Conservation (phyloP, 2,329 filamentous ascomycete species). For the Diplodia scrobiculata region DNA sequence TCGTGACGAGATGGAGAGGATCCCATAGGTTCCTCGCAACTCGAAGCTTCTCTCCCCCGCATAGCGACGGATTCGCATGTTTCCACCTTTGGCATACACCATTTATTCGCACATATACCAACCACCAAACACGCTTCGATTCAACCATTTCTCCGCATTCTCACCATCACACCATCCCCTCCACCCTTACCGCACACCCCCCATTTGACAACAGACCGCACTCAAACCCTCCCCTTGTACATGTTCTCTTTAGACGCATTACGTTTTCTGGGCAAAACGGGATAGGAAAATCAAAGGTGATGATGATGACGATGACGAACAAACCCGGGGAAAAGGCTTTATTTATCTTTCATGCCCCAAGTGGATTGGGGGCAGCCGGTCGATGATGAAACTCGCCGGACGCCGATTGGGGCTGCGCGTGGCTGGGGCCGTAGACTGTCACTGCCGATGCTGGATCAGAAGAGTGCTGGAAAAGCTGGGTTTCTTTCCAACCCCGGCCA, state of each 20-base stretch:
- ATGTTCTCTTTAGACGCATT: slow-evolving; percentile 25
- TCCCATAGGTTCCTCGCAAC: slow-evolving; percentile 47
- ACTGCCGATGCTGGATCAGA: neutral
- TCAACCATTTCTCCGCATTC: slow-evolving; percentile 6
- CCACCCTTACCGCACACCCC: neutral
- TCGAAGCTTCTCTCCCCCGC: slow-evolving; percentile 1
- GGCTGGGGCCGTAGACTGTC: neutral
- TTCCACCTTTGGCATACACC: slow-evolving; percentile 10
- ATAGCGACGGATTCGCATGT: slow-evolving; percentile 24
- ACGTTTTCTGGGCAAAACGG: slow-evolving; percentile 12
- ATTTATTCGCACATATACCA: slow-evolving; percentile 24
- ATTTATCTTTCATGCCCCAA: slow-evolving; percentile 6
- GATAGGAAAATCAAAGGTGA: slow-evolving; percentile 18
- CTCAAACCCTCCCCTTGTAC: slow-evolving; percentile 8
- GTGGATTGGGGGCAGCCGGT: slow-evolving; percentile 1
- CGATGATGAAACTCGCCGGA: slow-evolving; percentile 23
- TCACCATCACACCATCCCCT: slow-evolving; percentile 1
- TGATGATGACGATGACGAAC: slow-evolving; percentile 26
- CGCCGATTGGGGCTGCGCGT: neutral
- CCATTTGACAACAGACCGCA: neutral
- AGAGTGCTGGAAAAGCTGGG: neutral
- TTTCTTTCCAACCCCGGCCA: neutral
- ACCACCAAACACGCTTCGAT: neutral
- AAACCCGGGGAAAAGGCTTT: slow-evolving; percentile 5
- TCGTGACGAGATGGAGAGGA: slow-evolving; percentile 63